Percentiles rank a stretch among this genome's conserved stretches.
Evolutionary conservation across 257 asterid species (phyloP).

Genomic region (Thymus mandschuricus): DNA sequence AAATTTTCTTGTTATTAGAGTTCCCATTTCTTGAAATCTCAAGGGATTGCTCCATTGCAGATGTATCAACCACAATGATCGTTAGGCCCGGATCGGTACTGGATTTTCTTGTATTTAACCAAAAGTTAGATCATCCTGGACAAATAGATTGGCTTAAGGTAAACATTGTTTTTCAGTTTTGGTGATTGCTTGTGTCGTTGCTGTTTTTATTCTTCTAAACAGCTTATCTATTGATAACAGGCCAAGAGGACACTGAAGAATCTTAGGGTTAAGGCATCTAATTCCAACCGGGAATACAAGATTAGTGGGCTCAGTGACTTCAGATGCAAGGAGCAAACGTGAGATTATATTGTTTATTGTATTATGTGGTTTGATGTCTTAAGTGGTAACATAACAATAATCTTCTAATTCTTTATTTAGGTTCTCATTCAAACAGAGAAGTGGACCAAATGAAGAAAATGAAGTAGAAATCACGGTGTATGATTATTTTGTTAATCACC

Average conservation of each 20-base stretch:
- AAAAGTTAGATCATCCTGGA: slow-evolving; percentile 48
- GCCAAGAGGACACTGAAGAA: slow-evolving; percentile 64
- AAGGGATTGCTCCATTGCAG: slow-evolving; percentile 35
- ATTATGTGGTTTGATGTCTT: neutral
- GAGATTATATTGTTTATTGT: slow-evolving; percentile 20
- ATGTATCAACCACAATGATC: slow-evolving; percentile 76
- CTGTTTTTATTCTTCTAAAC: neutral
- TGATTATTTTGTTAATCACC: slow-evolving; percentile 53
- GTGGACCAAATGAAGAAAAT: slow-evolving; percentile 34
- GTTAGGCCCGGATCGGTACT: slow-evolving; percentile 70
- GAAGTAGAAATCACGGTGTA: slow-evolving; percentile 53
- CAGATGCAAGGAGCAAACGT: slow-evolving; percentile 60
- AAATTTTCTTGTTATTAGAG: neutral
- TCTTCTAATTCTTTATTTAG: slow-evolving; percentile 32
- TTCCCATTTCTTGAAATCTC: neutral
- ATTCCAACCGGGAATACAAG: slow-evolving; percentile 53
- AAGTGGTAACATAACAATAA: neutral
- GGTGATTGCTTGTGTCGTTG: neutral
- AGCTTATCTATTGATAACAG: slow-evolving; percentile 38
- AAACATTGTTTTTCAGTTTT: slow-evolving; percentile 5
- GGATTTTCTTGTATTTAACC: slow-evolving; percentile 57
- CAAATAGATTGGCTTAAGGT: slow-evolving; percentile 69
- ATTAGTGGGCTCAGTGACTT: slow-evolving; percentile 65
- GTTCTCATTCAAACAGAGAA: slow-evolving; percentile 49
- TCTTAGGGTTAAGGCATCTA: slow-evolving; percentile 50